A percentile compares a stretch with the other conserved stretches of the same genome.
Evolutionary conservation across 2,329 filamentous ascomycete genomes (phyloP).

Genomic region (Phoma sp.): DNA sequence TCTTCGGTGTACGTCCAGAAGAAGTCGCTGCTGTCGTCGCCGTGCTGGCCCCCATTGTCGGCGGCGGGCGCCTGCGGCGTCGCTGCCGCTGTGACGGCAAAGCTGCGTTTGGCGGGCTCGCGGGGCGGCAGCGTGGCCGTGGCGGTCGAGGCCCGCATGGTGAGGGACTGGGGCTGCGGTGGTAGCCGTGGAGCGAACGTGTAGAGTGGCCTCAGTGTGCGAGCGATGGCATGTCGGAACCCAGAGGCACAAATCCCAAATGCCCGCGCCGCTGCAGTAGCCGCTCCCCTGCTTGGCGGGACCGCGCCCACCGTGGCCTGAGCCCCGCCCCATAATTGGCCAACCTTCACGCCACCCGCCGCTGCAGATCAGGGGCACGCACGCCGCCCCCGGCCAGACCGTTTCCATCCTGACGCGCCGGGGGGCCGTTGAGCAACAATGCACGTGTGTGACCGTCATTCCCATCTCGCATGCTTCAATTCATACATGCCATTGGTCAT

Average conservation of each 20-base stretch:
- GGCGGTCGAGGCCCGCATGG: conserved; percentile 49
- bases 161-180: not conserved
- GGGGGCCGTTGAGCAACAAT: too few relatives aligned
- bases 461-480: too few relatives aligned
- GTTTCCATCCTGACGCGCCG: not conserved
- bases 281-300: conserved; percentile 9
- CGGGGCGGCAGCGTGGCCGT: conserved; percentile 40
- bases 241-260: too few relatives aligned
- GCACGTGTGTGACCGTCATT: too few relatives aligned
- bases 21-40: conserved; percentile 69
- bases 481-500: not conserved
- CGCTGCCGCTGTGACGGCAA: conserved; percentile 33
- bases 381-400: not conserved
- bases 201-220: not conserved
- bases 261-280: too few relatives aligned
- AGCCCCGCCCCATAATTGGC: conserved; percentile 5
- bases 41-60: too few relatives aligned
- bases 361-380: conserved; percentile 11
- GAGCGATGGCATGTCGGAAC: conserved; percentile 6
- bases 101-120: conserved; percentile 32
- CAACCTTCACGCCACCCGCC: conserved; percentile 10
- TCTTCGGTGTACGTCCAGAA: conserved; percentile 99
- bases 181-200: not conserved
- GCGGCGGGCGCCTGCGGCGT: conserved; percentile 21
- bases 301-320: conserved; percentile 11